Evolutionary conservation across 2,329 filamentous ascomycete species (phyloP).

Genomic region (Arthrinium puccinioides): DNA sequence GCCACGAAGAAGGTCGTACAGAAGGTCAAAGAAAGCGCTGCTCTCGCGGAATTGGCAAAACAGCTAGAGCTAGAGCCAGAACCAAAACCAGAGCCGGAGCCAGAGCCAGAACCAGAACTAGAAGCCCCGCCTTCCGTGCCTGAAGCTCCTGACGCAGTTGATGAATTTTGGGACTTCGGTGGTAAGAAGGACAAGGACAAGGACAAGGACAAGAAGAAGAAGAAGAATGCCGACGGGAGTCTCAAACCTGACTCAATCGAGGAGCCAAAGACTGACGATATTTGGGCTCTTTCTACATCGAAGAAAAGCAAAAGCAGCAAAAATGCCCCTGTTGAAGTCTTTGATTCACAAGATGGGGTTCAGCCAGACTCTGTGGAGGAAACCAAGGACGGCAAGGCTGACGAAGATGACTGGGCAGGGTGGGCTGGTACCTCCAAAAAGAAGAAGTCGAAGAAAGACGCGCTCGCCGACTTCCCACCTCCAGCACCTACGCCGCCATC

Average conservation of each 20-base stretch:
- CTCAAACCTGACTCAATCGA: constrained; percentile 34
- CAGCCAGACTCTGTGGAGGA: constrained; percentile 39
- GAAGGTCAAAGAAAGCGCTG: too few species aligned
- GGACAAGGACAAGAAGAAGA: constrained; percentile 16
- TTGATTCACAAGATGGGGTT: constrained; percentile 37
- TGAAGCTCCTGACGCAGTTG: constrained; percentile 11
- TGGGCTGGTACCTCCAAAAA: constrained; percentile 27
- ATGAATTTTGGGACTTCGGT: constrained; percentile 13
- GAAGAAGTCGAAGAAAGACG: constrained; percentile 36
- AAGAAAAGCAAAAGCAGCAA: constrained; percentile 46
- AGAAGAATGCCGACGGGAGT: constrained; percentile 19
- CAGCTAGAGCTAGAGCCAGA: constrained; percentile 24
- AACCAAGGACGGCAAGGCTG: constrained; percentile 33
- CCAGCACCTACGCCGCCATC: constrained; percentile 40
- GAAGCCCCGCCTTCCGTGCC: constrained; percentile 10
- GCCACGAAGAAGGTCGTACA: constrained; percentile 41
- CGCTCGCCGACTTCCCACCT: constrained; percentile 32
- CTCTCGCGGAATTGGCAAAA: too few species aligned
- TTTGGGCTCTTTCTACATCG: constrained; percentile 25
- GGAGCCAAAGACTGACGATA: constrained; percentile 32
- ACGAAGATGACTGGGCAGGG: constrained; percentile 33
- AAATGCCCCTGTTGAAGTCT: constrained; percentile 40
- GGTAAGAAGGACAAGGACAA: too few species aligned
- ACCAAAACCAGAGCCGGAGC: constrained; percentile 17
- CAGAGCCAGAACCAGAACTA: constrained; percentile 9